phyloP scores from a whole-genome alignment of 2,329 filamentous ascomycete species.

The Dactylellina sp. region DNA sequence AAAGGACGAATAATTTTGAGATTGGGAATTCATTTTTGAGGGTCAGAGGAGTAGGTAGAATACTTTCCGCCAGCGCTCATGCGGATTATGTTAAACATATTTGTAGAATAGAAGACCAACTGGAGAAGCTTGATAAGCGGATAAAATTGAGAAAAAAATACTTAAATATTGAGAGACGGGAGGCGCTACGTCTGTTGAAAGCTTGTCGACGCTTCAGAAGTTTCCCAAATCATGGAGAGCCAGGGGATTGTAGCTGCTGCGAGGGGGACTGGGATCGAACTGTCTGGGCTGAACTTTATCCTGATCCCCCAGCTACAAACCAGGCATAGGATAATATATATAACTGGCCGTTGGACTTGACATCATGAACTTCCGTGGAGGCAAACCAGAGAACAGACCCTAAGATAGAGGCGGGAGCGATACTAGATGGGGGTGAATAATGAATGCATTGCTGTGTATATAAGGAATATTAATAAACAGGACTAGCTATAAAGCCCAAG shows the following conservation, averaged over 20 bases:
- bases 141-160: not conserved
- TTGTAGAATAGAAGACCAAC: not conserved
- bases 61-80: conserved; percentile 5
- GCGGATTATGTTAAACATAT: conserved; percentile 11
- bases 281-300: conserved; percentile 1
- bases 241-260: conserved; percentile 1
- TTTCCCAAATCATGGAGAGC: conserved; percentile 10
- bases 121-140: conserved; percentile 10
- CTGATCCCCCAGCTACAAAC: not conserved
- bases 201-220: conserved; percentile 12
- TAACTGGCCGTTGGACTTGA: conserved; percentile 1
- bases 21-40: conserved; percentile 12
- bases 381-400: conserved; percentile 8
- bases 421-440: conserved; percentile 19
- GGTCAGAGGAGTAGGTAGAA: conserved; percentile 1
- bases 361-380: conserved; percentile 5
- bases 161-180: conserved; percentile 3
- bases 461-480: conserved; percentile 17
- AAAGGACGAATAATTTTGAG: conserved; percentile 9
- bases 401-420: conserved; percentile 12
- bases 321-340: conserved; percentile 8
- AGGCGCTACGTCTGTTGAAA: conserved; percentile 7
- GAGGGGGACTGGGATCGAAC: conserved; percentile 5
- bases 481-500: conserved; percentile 8
- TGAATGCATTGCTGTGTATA: conserved; percentile 22